Evolutionary conservation across 805 yeast genomes (phyloP).

Genomic region (Schizosaccharomyces japonicus): DNA sequence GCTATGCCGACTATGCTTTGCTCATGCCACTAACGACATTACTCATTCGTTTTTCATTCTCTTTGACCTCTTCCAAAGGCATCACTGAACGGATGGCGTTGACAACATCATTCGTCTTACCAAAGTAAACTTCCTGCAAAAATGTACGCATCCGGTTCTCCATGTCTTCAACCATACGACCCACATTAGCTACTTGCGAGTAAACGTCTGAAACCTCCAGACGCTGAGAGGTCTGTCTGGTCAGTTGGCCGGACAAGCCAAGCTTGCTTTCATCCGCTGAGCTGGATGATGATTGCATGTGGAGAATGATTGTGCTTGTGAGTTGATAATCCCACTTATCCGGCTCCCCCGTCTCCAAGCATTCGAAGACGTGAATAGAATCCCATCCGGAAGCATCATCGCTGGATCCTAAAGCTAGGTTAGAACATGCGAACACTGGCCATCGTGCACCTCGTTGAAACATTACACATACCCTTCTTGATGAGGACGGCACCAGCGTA

Average conservation of each 20-base stretch:
- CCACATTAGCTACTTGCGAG: slow-evolving; percentile 51
- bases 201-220: not conserved
- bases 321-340: slow-evolving; percentile 31
- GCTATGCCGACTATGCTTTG: no score
- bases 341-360: slow-evolving; percentile 17
- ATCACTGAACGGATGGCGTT: slow-evolving; percentile 37
- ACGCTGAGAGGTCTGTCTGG: slow-evolving; percentile 32
- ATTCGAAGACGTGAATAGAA: slow-evolving; percentile 78
- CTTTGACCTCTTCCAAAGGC: no score
- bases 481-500: slow-evolving; percentile 83
- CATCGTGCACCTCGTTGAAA: no score
- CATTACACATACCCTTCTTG: slow-evolving; percentile 28
- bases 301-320: slow-evolving; percentile 72
- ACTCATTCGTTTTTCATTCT: no score
- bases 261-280: slow-evolving; percentile 13
- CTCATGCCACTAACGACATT: no score
- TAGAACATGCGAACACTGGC: not conserved
- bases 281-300: slow-evolving; percentile 22
- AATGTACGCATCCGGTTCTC: slow-evolving; percentile 70
- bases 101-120: slow-evolving; percentile 73
- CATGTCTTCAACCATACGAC: slow-evolving; percentile 62
- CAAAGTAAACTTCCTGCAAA: slow-evolving; percentile 83
- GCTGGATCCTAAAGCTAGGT: slow-evolving; percentile 3
- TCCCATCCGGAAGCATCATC: slow-evolving; percentile 48
- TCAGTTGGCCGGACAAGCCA: slow-evolving; percentile 55